Evolutionary conservation across 2,329 filamentous ascomycete species (phyloP), one percentile per base, ranked within the genome.

Genomic region (Diaporthe amygdali): DNA sequence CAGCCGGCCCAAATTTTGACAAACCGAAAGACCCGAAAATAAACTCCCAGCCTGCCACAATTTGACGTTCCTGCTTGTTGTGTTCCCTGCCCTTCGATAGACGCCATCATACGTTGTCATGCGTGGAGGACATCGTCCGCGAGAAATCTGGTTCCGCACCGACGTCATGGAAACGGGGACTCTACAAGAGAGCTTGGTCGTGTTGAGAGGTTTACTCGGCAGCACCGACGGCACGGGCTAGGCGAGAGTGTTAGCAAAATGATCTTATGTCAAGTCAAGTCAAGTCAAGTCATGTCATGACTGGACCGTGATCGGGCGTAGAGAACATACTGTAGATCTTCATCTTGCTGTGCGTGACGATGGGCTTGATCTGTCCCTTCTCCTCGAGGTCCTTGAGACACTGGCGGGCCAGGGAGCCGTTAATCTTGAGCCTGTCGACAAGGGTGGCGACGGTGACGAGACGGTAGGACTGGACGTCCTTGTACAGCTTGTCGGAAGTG

Each of bases 341-440:
- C 91, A 97, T 92, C 90, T 95, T 96, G 89, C 92, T 96, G 91
- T 99, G 97, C 78, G 91, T 91, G 78, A 98, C 94, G 81, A 99
- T 90, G 87, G 97, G 96, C 92, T 96, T 97, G 90, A 99, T 99
- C 86, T 94, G 91, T 81, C 96, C 96, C 91, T 95, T 96, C 90
- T 97, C 94, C 92, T 98, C 96, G 80, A 98, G 90, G 83, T 98
- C 96, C 83, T 89, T 89, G 78, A 98, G 89, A 86, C 94, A 96
- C 88, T 90, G 89, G 83, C 96, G 92, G 79, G 96, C 96, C 82
- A 99, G 89, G 80, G 94, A 97, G 83, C 96, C 97, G 90, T 99
- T 99, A 91, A 99, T 97, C 95, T 99, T 99, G 87, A 99, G 92
- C 87, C 96, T 92, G 88, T 99, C 96, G 91, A 99, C 96, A 82